Base-by-base conservation (phyloP, 2,329 filamentous ascomycete species). In the Zymoseptoria pseudotritici region DNA sequence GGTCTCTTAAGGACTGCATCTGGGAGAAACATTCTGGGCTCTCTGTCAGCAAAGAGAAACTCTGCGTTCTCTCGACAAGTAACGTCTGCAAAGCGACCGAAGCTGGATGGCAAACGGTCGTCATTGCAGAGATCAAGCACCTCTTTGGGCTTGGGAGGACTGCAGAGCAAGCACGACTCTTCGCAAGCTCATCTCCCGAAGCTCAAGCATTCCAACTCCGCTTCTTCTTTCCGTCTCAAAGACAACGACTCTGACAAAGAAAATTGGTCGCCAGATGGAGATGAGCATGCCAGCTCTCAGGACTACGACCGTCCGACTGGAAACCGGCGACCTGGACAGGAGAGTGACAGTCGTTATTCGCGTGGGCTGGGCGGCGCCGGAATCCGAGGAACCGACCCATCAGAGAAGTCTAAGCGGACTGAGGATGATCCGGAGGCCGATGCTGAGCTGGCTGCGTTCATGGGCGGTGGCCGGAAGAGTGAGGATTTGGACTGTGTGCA, bases 221-320 rank as follows among this genome's bases (percentile, higher is more conserved):
- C 65, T 6, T 58, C 63, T n/a, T 63, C 60, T 46, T 77, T 80
- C 22, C 76, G 79, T 74, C 78, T 74, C 67, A 78, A 67, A 71
- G 83, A 83, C 76, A 73, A 85, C 54, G 92, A 96, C 69, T 96
- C 91, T 1, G 93, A 97, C 73, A 97, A 97, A 76, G 93, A 97
- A 77, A 97, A 97, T 71, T 95, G 91, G 84, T 83, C 83, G 79
- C 70, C 86, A 80, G 65, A 71, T 55, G 57, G 58, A 11, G 63
- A 54, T 53, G 62, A 58, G 55, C 58, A 46, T 68, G 68, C 42
- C 53, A 36, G 59, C n/a, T 52, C 61, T 57, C 54, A 52, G 26
- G 54, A 21, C 29, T 8, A 29, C 21, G 52, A 52, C 19, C 11
- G 13, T 22, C n/a, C 13, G 9, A 26, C 51, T 26, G 36, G 13